Conservation (phyloP, 1,139 yeast species). For the Hyphopichia wangnamkhiaoensis region DNA sequence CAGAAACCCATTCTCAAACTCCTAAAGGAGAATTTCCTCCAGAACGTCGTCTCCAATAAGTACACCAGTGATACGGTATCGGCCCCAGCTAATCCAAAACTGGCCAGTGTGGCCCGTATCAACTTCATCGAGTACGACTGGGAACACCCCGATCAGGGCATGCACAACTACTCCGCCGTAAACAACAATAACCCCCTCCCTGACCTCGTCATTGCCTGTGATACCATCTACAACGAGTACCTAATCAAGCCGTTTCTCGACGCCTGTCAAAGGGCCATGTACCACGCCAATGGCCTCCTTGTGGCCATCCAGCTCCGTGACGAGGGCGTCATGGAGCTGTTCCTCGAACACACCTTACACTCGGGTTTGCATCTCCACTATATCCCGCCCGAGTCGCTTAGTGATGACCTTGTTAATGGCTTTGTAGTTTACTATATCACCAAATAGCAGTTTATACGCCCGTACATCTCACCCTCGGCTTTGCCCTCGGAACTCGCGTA, state of each 20-base stretch:
- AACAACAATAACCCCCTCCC: constrained; percentile 18
- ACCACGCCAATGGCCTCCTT: constrained; percentile 34
- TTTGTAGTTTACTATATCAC: constrained; percentile 45
- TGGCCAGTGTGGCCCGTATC: constrained; percentile 19
- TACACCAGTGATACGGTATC: constrained; percentile 9
- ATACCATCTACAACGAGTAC: constrained; percentile 69
- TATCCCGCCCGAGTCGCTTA: constrained; percentile 29
- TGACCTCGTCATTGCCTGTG: constrained; percentile 62
- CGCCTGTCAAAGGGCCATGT: constrained; percentile 39
- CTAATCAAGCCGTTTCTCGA: constrained; percentile 53
- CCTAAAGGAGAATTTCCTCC: constrained; percentile 43
- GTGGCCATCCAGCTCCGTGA: constrained; percentile 61
- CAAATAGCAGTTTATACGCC: too few relatives aligned
- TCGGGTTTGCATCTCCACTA: constrained; percentile 19
- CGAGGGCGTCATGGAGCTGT: constrained; percentile 49
- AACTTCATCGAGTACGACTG: constrained; percentile 62
- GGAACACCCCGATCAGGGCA: constrained; percentile 51
- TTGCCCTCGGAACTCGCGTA: constrained; percentile 1
- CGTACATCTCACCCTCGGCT: too few relatives aligned
- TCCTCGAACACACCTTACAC: constrained; percentile 32
- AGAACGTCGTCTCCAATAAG: constrained; percentile 26
- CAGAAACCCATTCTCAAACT: constrained; percentile 59
- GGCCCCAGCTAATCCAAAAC: neutral
- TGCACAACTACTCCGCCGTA: constrained; percentile 18
- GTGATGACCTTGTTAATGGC: constrained; percentile 35